phyloP scores from a whole-genome alignment of 257 asterid species.

The Eucommia ulmoides region DNA sequence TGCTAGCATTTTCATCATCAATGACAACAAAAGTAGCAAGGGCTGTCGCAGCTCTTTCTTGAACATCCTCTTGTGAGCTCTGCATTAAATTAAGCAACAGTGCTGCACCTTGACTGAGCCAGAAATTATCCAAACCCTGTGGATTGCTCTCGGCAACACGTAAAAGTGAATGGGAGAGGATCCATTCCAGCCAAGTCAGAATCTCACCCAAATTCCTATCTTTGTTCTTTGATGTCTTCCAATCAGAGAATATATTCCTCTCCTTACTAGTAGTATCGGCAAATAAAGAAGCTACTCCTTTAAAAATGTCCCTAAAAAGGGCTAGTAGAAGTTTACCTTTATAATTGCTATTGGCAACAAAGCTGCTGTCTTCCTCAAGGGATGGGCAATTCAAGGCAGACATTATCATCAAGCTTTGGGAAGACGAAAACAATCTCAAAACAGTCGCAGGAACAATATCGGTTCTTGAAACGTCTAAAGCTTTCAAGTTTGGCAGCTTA shows the following conservation, averaged over 20 bases:
- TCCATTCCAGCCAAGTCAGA: conserved; percentile 75
- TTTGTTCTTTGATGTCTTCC: conserved; percentile 29
- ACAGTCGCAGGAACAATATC: conserved; percentile 32
- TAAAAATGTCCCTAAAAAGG: conserved; percentile 42
- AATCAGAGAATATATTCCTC: conserved; percentile 36
- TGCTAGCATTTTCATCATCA: conserved; percentile 72
- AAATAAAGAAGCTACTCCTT: conserved; percentile 44
- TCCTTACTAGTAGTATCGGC: conserved; percentile 33
- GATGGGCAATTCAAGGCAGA: conserved; percentile 56
- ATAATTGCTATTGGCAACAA: conserved; percentile 34
- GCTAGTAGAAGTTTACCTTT: conserved; percentile 57
- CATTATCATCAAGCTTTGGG: conserved; percentile 44
- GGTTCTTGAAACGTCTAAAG: conserved; percentile 79
- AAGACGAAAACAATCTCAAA: conserved; percentile 40
- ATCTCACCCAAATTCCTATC: conserved; percentile 36
- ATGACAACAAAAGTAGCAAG: conserved; percentile 68
- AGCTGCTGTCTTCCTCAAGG: conserved; percentile 51
- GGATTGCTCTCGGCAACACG: conserved; percentile 73
- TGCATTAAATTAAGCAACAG: conserved; percentile 62
- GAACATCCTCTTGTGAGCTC: conserved; percentile 72
- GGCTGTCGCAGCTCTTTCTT: conserved; percentile 83
- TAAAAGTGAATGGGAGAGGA: conserved; percentile 57
- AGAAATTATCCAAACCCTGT: conserved; percentile 57
- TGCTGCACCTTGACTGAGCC: conserved; percentile 72
- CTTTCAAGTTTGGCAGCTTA: conserved; percentile 43